Percentiles rank a stretch among this genome's conserved stretches.
Evolutionary conservation across 2,329 filamentous ascomycete genomes (phyloP).

Genomic region (Xylaria sp.): DNA sequence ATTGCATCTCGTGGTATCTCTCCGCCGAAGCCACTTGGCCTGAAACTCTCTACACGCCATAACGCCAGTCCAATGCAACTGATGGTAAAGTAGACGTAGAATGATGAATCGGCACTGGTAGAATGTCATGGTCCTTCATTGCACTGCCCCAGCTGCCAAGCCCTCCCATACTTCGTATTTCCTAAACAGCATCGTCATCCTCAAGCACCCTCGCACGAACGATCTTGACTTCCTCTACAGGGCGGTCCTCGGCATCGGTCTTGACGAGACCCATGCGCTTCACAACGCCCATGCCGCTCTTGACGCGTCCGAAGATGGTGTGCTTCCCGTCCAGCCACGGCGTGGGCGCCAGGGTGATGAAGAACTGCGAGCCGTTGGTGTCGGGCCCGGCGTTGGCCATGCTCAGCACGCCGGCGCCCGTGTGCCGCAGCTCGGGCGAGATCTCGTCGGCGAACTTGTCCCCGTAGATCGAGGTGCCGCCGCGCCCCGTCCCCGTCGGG

Average conservation of each 20-base stretch:
- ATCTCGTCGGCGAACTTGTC: slow-evolving; percentile 97
- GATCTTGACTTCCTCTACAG: slow-evolving; percentile 84
- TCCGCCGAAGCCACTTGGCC: slow-evolving; percentile 8
- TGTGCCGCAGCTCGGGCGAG: slow-evolving; percentile 80
- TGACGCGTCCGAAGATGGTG: slow-evolving; percentile 94
- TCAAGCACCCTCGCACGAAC: slow-evolving; percentile 76
- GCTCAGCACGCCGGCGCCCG: slow-evolving; percentile 89
- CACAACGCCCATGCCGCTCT: slow-evolving; percentile 82
- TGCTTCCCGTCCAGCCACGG: slow-evolving; percentile 98
- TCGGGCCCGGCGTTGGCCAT: slow-evolving; percentile 97
- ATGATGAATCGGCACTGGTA: neutral
- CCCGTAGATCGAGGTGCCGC: slow-evolving; percentile 89
- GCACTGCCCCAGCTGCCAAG: neutral
- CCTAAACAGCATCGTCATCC: slow-evolving; percentile 54
- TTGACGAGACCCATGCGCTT: slow-evolving; percentile 89
- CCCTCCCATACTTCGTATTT: neutral
- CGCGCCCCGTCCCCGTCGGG: slow-evolving; percentile 91
- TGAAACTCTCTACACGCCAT: slow-evolving; percentile 26
- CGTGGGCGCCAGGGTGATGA: slow-evolving; percentile 91
- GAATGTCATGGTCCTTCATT: neutral
- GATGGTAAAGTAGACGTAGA: neutral
- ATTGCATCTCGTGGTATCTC: slow-evolving; percentile 24
- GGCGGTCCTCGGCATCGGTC: slow-evolving; percentile 83
- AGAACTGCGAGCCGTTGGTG: slow-evolving; percentile 96
- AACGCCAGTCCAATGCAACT: slow-evolving; percentile 40